Base-by-base conservation (phyloP, 2,329 filamentous ascomycete species). In the Sarocladium strictum region DNA sequence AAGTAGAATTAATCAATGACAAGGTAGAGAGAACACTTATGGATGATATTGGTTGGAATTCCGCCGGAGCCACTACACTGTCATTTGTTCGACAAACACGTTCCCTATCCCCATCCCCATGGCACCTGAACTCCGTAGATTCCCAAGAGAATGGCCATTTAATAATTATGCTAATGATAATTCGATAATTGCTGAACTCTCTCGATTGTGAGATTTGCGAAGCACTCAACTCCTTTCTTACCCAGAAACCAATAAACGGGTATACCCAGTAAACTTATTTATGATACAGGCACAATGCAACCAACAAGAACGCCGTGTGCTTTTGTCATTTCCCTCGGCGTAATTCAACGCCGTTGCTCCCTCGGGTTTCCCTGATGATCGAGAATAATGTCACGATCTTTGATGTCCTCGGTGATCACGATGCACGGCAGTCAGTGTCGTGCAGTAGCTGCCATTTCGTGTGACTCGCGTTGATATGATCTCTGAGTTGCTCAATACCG, bases 361-460 rank as follows among this genome's bases (percentile, higher is more conserved):
- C n/a, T n/a, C n/a, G n/a, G n/a, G n/a, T n/a, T n/a, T 40, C 17
- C 37, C 37, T n/a, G 15, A 7, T 40, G 7, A 7, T 40, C 37
- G 17, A n/a, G 14, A 40, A 40, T 15, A n/a, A n/a, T n/a, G 10
- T 45, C 35, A 17, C 14, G 32, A 38, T n/a, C 35, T 38, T 17
- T 7, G 38, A 29, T 15, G 7, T 21, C 3, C 43, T 32, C 10
- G 9, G 3, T 7, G 6, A 3, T 33, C 19, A 54, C 14, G 35
- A 29, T 2, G 27, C 37, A 27, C 50, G 38, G 21, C 54, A 55
- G 50, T 55, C 54, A 7, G 54, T 29, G 56, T 74, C 71, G 51
- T 74, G 71, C 24, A 73, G 64, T 56, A 74, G 66, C 62, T 74
- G 70, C 71, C 71, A 74, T 60, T 74, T 74, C 24, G 65, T 66